Percentiles rank a stretch among this genome's conserved stretches.
phyloP scores from a whole-genome alignment of 495 filamentous ascomycete genomes.

The Poronia punctata region DNA sequence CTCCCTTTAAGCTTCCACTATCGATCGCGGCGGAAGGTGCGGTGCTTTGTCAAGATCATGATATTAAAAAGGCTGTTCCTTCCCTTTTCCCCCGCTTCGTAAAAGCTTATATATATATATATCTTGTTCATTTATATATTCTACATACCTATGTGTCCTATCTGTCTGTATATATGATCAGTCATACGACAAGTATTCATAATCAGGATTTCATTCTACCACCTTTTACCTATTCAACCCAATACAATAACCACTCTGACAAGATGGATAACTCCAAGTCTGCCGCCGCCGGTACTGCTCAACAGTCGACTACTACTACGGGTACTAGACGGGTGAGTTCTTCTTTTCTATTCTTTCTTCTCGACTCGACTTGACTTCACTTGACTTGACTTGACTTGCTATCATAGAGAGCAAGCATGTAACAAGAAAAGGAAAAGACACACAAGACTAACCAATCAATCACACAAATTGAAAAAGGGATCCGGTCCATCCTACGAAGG shows the following conservation, averaged over 20 bases:
- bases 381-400: no score
- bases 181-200: not conserved
- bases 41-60: not conserved
- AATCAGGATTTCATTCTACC: not conserved
- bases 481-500: constrained; percentile 35
- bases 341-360: not conserved
- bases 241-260: not conserved
- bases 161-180: no score
- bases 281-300: not conserved
- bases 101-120: no score
- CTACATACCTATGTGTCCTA: no score
- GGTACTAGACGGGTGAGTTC: constrained; percentile 22
- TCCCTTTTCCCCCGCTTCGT: no score
- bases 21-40: not conserved
- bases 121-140: no score
- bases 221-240: not conserved
- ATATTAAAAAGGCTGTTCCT: no score
- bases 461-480: no score
- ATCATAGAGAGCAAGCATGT: no score
- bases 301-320: constrained; percentile 3
- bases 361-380: not conserved
- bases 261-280: constrained; percentile 21
- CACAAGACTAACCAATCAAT: no score
- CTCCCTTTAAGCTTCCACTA: not conserved
- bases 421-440: no score